Percentiles rank a stretch among this genome's conserved stretches.
Evolutionary conservation across 2,329 filamentous ascomycete species (phyloP).

Genomic region (Fusarium incarnatum): DNA sequence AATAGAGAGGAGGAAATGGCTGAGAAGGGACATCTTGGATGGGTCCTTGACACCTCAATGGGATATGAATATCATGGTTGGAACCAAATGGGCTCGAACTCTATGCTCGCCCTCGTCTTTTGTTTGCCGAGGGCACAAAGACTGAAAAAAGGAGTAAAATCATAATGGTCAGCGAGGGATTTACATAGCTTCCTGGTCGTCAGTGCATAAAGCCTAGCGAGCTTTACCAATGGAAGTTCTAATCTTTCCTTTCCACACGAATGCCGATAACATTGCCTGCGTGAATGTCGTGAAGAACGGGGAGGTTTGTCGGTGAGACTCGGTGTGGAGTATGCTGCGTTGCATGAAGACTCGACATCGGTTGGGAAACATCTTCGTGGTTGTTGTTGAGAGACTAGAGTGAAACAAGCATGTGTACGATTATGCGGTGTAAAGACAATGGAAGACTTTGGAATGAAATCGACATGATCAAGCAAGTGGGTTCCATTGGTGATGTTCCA

Average conservation of each 20-base stretch:
- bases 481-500: neutral
- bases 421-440: neutral
- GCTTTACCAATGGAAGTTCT: slow-evolving; percentile 48
- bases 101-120: slow-evolving; percentile 34
- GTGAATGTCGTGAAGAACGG: slow-evolving; percentile 1
- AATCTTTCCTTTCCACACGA: slow-evolving; percentile 42
- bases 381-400: slow-evolving; percentile 12
- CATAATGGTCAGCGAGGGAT: slow-evolving; percentile 36
- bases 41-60: slow-evolving; percentile 19
- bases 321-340: neutral
- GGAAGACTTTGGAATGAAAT: neutral
- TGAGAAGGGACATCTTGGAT: slow-evolving; percentile 31
- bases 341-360: neutral
- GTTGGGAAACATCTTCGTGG: slow-evolving; percentile 2
- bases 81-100: slow-evolving; percentile 33
- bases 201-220: slow-evolving; percentile 32
- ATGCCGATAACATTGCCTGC: neutral
- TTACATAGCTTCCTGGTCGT: slow-evolving; percentile 46
- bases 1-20: slow-evolving; percentile 36
- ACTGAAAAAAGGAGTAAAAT: slow-evolving; percentile 45
- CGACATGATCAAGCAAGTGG: neutral
- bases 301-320: neutral
- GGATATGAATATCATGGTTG: slow-evolving; percentile 41
- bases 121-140: slow-evolving; percentile 37
- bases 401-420: slow-evolving; percentile 6